phyloP scores from a whole-genome alignment of 2,329 filamentous ascomycete genomes.

The Amauroascus niger region DNA sequence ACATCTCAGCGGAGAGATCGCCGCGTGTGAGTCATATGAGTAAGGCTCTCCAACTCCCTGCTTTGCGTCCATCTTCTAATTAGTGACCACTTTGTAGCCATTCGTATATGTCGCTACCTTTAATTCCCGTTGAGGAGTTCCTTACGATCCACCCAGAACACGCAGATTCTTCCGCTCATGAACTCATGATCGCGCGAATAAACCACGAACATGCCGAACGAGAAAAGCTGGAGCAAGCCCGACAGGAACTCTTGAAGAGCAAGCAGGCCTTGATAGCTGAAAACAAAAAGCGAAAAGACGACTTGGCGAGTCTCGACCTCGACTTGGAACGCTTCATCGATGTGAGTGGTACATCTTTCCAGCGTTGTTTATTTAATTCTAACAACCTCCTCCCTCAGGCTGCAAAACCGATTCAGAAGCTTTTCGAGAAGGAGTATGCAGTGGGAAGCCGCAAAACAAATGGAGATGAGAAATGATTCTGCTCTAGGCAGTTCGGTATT shows the following conservation, averaged over 20 bases:
- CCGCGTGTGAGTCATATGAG: slow-evolving; percentile 85
- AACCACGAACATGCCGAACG: slow-evolving; percentile 81
- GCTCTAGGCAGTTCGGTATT: no score
- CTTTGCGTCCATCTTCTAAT: slow-evolving; percentile 1
- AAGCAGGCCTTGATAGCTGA: slow-evolving; percentile 60
- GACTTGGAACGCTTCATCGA: slow-evolving; percentile 92
- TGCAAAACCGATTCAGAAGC: slow-evolving; percentile 76
- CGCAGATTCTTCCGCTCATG: slow-evolving; percentile 60
- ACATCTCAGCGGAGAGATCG: slow-evolving; percentile 80
- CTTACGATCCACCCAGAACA: slow-evolving; percentile 66
- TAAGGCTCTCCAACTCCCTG: slow-evolving; percentile 40
- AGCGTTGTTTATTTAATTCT: not conserved
- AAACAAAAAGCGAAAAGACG: slow-evolving; percentile 89
- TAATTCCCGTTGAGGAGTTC: slow-evolving; percentile 78
- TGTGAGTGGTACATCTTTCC: slow-evolving; percentile 41
- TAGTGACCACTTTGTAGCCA: slow-evolving; percentile 40
- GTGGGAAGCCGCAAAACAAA: slow-evolving; percentile 8
- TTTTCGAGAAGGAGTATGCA: slow-evolving; percentile 63
- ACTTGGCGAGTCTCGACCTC: slow-evolving; percentile 80
- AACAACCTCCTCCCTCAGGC: slow-evolving; percentile 45
- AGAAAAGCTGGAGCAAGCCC: slow-evolving; percentile 72
- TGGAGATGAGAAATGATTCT: slow-evolving; percentile 9
- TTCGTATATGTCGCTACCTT: slow-evolving; percentile 73
- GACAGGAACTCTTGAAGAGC: slow-evolving; percentile 64
- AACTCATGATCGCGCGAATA: slow-evolving; percentile 81